Evolutionary conservation across 139 green algal genomes (phyloP), one percentile per base, ranked within the genome.

Genomic region (Chlamydomonas sp.): DNA sequence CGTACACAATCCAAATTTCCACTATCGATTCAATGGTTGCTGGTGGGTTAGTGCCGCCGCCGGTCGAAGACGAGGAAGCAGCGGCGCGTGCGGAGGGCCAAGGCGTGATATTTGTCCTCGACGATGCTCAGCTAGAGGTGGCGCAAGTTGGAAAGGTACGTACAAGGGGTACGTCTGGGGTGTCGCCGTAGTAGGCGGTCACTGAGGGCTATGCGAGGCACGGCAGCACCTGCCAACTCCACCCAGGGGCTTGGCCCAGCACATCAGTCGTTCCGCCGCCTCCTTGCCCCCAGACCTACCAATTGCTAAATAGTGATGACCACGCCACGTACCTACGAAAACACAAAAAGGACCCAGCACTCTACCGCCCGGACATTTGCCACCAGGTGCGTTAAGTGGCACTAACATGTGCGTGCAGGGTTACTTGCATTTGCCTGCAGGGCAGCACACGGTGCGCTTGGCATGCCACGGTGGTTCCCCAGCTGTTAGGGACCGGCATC

Each of bases 301-400:
- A 94, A 86, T 89, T 99, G 57, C 93, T 99, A 0, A 99, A 99
- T 89, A 98, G 96, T 81, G 98, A 99, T 82, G 98, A 99, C 90
- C 98, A 99, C 89, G 93, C 91, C 10, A 97, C 89, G 71, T 99
- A 99, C 77, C 89, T 99, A 1, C 89, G 90, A 17, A 95, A 95
- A 67, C 94, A 99, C 84, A 91, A 93, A 63, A 97, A 97, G 85
- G 96, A 99, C 89, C 96, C 97, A 2, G 94, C 94, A 0, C 67
- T 95, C 1, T 98, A 98, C 90, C 91, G 98, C 0, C 98, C 98
- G 7, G 98, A 99, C 89, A 99, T 99, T 83, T 93, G 88, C 67
- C 98, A 99, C 87, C 98, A 99, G 95, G 96, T 96, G 76, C 18
- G 88, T 49, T 49, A 49, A 49, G 31, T 49, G 31, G 31, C 31